These are phyloP conservation scores for Nemania bipapillata DNA, from an alignment of 2,329 filamentous ascomycete species.

Conservation along the genomic window DNA sequence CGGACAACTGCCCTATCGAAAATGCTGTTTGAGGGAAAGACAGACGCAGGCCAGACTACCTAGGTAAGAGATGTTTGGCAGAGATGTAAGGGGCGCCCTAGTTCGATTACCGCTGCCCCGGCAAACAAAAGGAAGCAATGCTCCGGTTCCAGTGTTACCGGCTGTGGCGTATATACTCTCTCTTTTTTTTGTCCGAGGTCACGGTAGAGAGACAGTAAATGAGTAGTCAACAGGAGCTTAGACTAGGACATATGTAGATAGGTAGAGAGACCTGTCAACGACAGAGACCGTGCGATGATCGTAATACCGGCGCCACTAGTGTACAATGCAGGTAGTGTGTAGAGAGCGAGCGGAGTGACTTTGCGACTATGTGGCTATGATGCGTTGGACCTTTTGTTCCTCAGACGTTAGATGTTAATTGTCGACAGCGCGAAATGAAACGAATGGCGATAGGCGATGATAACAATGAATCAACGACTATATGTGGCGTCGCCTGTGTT, in stretches of 20 bases:
- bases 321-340: background rate
- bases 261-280: background rate
- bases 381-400: conserved; percentile 7
- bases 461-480: conserved; percentile 28
- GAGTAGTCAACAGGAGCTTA: background rate
- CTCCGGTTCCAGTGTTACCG: conserved; percentile 18
- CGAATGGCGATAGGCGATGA: conserved; percentile 24
- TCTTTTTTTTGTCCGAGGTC: background rate
- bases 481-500: conserved; percentile 17
- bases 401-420: conserved; percentile 2
- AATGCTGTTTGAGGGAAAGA: conserved; percentile 32
- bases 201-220: background rate
- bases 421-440: conserved; percentile 28
- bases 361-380: conserved; percentile 17
- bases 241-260: background rate
- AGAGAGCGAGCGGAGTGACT: conserved; percentile 14
- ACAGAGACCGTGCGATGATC: background rate
- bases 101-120: conserved; percentile 18
- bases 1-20: conserved; percentile 26
- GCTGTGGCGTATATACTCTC: conserved; percentile 9
- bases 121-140: conserved; percentile 26
- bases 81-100: conserved; percentile 32
- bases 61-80: conserved; percentile 14
- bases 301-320: conserved; percentile 11
- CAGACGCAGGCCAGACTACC: conserved; percentile 30